A percentile compares a stretch with the other conserved stretches of the same genome.
Conservation (phyloP, 345 rosid species). For the Kernera saxatilis region DNA sequence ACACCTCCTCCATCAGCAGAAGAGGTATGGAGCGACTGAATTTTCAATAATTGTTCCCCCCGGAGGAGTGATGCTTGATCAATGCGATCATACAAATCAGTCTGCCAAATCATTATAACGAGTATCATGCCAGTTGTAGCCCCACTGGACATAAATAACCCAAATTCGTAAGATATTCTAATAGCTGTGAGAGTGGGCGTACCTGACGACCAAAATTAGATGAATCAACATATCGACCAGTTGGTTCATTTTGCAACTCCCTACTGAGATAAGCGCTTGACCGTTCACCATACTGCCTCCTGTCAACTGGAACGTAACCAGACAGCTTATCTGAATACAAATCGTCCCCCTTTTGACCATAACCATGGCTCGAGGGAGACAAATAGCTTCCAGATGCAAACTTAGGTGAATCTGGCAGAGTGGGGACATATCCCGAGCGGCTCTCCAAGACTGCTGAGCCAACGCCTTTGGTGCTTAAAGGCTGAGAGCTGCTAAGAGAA, state of each 20-base stretch:
- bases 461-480: constrained; percentile 44
- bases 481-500: constrained; percentile 53
- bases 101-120: constrained; percentile 34
- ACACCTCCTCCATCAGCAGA: constrained; percentile 65
- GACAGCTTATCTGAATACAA: constrained; percentile 64
- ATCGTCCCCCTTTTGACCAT: constrained; percentile 70
- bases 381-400: constrained; percentile 61
- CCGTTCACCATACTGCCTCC: constrained; percentile 72
- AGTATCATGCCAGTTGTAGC: background rate
- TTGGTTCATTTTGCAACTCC: constrained; percentile 66
- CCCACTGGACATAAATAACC: background rate
- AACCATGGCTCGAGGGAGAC: constrained; percentile 60
- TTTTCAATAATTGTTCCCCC: constrained; percentile 75
- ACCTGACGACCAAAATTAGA: constrained; percentile 81
- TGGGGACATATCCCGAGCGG: constrained; percentile 62
- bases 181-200: background rate
- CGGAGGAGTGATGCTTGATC: constrained; percentile 77
- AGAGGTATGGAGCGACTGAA: constrained; percentile 63
- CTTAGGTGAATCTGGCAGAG: constrained; percentile 71
- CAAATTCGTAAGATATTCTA: background rate
- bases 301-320: constrained; percentile 64
- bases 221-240: constrained; percentile 65
- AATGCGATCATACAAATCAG: constrained; percentile 68
- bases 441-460: constrained; percentile 58
- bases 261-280: constrained; percentile 61